Base-by-base conservation (phyloP, 192 early-diverging fungal species). In the Thamnidium elegans region DNA sequence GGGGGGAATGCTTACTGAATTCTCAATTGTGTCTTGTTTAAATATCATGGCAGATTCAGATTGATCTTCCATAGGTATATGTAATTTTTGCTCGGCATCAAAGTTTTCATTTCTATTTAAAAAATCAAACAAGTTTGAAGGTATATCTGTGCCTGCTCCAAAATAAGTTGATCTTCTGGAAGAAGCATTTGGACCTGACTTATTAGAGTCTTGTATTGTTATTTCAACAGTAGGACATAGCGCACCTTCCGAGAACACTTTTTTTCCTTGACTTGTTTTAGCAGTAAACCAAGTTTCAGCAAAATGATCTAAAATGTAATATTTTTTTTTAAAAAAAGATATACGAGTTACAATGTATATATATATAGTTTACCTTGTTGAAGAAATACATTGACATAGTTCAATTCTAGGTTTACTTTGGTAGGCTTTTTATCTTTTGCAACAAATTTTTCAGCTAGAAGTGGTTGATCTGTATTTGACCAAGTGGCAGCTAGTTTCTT, bases 1-100 rank as follows among this genome's bases (percentile, higher is more conserved):
- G 5, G 36, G 36, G 36, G 36, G 7, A 4, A 39, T 9, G 36
- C 74, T 75, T 82, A 90, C 86, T 36, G 87, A 85, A 13, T 78
- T 82, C 31, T 82, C 76, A 9, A 84, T 74, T 0, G 83, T 83
- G 19, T 74, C 50, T 43, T 83, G 79, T 58, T 82, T 79, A 43
- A 87, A 87, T 50, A 68, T 77, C 31, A 81, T 50, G 5, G 86
- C 63, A 1, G 78, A 78, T 42, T 82, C 81, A 36, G 80, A 81
- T 53, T 86, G 84, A 68, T 78, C 73, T 63, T 85, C 88, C 30
- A 66, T 70, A 13, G 76, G 69, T 34, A 75, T 69, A 61, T 78
- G 74, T 1, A 80, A 59, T 15, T 81, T 78, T 48, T 86, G 79
- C 42, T 83, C 84, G 0, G 64, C 65, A 30, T 81, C 68, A 48